A percentile compares a stretch with the other conserved stretches of the same genome.
Evolutionary conservation across 768 basidiomycete species (phyloP).

Genomic region (Russula dissimulans): DNA sequence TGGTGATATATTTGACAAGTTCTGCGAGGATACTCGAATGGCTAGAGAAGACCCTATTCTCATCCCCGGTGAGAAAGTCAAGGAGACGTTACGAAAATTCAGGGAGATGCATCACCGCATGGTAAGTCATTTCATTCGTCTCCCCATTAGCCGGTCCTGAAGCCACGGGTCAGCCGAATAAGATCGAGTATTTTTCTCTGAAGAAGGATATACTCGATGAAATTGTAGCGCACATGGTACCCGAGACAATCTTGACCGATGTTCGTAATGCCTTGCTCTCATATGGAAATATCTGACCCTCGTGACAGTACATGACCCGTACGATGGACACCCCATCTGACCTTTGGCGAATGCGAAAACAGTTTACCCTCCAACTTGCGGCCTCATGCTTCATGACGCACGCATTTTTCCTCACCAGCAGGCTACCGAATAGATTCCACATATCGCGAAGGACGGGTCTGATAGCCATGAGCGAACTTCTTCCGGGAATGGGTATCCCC

Average conservation of each 20-base stretch:
- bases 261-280: slow-evolving; percentile 35
- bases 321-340: slow-evolving; percentile 78
- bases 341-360: slow-evolving; percentile 95
- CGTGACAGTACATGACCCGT: slow-evolving; percentile 73
- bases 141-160: background rate
- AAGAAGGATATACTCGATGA: slow-evolving; percentile 88
- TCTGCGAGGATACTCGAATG: slow-evolving; percentile 67
- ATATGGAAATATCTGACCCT: slow-evolving; percentile 1
- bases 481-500: slow-evolving; percentile 51
- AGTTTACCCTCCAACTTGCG: slow-evolving; percentile 87
- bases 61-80: slow-evolving; percentile 76
- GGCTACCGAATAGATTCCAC: slow-evolving; percentile 78
- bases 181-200: slow-evolving; percentile 56
- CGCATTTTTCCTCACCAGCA: slow-evolving; percentile 72
- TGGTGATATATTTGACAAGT: slow-evolving; percentile 89
- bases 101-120: slow-evolving; percentile 34
- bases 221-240: slow-evolving; percentile 76
- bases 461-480: slow-evolving; percentile 86
- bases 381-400: slow-evolving; percentile 89
- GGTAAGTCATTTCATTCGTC: slow-evolving; percentile 27
- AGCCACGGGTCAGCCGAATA: slow-evolving; percentile 37
- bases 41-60: slow-evolving; percentile 83
- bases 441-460: slow-evolving; percentile 83
- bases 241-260: slow-evolving; percentile 76
- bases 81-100: slow-evolving; percentile 54